Percentiles rank a stretch among this genome's conserved stretches.
These are phyloP conservation scores for Trichosporon sp. DNA, from an alignment of 1,284 basidiomycete species.

Conservation along the genomic window DNA sequence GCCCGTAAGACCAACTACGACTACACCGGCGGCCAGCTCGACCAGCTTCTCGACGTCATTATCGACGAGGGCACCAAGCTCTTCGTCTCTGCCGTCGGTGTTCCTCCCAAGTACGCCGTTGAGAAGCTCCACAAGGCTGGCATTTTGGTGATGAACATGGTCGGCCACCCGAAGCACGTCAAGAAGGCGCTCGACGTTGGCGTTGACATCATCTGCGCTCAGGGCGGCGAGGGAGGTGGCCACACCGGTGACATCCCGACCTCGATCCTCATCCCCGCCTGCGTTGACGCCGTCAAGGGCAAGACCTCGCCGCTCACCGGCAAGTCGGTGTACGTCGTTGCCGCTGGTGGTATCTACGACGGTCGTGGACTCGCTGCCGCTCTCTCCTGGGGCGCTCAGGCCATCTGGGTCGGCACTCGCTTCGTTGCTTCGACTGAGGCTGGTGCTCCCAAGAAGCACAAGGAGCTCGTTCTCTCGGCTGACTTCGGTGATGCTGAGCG, in stretches of 20 bases:
- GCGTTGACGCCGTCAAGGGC: constrained; percentile 71
- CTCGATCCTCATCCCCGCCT: constrained; percentile 56
- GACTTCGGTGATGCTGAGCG: constrained; percentile 54
- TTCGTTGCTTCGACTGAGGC: constrained; percentile 62
- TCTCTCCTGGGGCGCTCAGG: constrained; percentile 74
- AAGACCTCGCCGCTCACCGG: constrained; percentile 70
- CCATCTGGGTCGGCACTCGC: constrained; percentile 82
- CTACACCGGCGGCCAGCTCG: constrained; percentile 62
- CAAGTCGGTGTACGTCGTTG: constrained; percentile 70
- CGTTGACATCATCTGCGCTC: constrained; percentile 81
- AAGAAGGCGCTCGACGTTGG: constrained; percentile 70
- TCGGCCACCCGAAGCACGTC: constrained; percentile 82
- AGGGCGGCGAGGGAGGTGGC: constrained; percentile 80
- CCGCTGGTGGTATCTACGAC: constrained; percentile 79
- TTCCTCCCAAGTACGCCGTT: constrained; percentile 70
- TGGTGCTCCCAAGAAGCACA: constrained; percentile 21
- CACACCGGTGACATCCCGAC: constrained; percentile 47
- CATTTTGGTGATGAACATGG: constrained; percentile 69
- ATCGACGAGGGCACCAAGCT: constrained; percentile 75
- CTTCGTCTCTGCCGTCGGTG: constrained; percentile 74
- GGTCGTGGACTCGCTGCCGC: constrained; percentile 80
- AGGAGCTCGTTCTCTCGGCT: constrained; percentile 37
- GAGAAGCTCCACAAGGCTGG: constrained; percentile 72
- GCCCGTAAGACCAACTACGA: constrained; percentile 72
- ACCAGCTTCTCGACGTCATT: constrained; percentile 73